Evolutionary conservation across 164 flowering plant genomes (phyloP).

Genomic region (Vitis riparia): DNA sequence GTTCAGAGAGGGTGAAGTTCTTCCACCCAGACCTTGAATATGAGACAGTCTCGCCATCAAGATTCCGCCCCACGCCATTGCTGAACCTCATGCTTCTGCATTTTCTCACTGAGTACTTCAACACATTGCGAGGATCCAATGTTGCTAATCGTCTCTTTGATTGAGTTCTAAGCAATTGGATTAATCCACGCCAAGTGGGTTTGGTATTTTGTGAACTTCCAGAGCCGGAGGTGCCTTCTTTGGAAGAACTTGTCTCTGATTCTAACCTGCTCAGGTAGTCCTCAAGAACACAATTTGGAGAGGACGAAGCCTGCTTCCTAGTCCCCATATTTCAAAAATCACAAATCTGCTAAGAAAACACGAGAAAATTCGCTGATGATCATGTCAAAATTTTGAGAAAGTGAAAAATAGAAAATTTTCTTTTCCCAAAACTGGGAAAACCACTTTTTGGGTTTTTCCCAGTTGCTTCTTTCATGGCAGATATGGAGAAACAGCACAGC

Average conservation of each 20-base stretch:
- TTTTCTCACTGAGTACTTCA: slow-evolving; percentile 40
- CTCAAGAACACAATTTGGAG: slow-evolving; percentile 62
- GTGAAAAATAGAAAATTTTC: neutral
- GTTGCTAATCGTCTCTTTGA: slow-evolving; percentile 23
- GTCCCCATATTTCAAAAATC: slow-evolving; percentile 10
- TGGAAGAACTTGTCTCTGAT: slow-evolving; percentile 40
- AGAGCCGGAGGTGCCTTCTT: slow-evolving; percentile 29
- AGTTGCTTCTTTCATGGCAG: no score
- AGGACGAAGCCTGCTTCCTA: slow-evolving; percentile 25
- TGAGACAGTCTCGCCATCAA: slow-evolving; percentile 7
- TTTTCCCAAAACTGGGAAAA: neutral
- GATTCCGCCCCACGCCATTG: neutral
- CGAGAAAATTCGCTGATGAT: neutral
- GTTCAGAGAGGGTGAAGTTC: slow-evolving; percentile 58
- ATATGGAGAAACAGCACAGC: no score
- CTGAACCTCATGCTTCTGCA: slow-evolving; percentile 42
- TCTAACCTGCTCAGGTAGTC: slow-evolving; percentile 48
- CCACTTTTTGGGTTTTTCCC: neutral
- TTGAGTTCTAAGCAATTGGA: slow-evolving; percentile 25
- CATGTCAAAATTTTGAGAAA: neutral
- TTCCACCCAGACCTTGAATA: slow-evolving; percentile 51
- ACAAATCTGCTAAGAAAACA: neutral
- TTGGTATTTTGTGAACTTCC: slow-evolving; percentile 19
- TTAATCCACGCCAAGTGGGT: slow-evolving; percentile 24
- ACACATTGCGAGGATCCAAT: slow-evolving; percentile 31